Evolutionary conservation across 768 basidiomycete genomes (phyloP), one percentile per base, ranked within the genome.

Genomic region (Russula brevipes): DNA sequence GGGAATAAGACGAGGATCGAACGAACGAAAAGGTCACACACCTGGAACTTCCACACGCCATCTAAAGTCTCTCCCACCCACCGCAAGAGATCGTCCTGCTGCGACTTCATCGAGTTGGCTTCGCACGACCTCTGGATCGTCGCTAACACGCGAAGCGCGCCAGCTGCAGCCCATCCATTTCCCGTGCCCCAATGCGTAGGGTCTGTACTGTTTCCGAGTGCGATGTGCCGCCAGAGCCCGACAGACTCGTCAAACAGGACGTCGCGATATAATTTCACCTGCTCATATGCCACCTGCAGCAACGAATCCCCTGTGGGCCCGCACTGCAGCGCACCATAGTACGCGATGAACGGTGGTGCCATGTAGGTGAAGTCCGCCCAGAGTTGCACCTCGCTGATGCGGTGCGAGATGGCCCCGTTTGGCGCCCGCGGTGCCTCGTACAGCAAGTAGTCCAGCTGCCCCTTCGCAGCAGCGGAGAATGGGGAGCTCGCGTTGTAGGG

Each of bases 131-230:
- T 74, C 54, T 76, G 75, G 51, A 87, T 75, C 0, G 84, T 85
- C 51, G 78, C 77, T 6, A 82, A 72, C 2, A 89, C 85, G 3
- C 87, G 79, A 19, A 83, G 72, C 78, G 85, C 84, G 1, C 87
- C 86, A 4, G 81, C 82, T 0, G 85, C 85, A 0, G 86, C 88
- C 89, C 88, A 90, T 0, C 77, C 86, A 61, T 89, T 90, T 2
- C 84, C 84, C 59, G 85, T 85, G 1, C 78, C 79, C 85, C 84
- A 86, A 68, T 83, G 81, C 0, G 78, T 79, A 33, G 69, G 58
- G 65, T 87, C 85, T 44, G 73, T 70, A 65, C 71, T 75, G 17
- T 70, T 64, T 0, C 85, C 85, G 2, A 82, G 69, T 4, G 73
- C 72, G 52, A 87, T 78, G 65, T 87, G 87, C 68, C 75, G 75